Evolutionary conservation across 495 filamentous ascomycete species (phyloP).

Genomic region (Tuber magnatum): DNA sequence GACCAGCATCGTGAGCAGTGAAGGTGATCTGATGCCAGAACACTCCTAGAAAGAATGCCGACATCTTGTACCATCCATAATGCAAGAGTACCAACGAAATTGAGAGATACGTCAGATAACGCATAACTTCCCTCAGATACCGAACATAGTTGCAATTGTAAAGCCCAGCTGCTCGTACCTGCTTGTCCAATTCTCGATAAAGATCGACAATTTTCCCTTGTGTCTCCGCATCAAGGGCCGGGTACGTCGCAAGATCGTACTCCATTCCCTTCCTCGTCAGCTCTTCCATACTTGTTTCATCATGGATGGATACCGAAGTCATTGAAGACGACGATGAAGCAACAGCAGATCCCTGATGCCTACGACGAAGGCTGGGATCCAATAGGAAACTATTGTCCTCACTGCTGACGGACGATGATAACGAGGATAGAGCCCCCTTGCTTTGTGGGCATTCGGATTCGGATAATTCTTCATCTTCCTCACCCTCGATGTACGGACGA

Average conservation of each 20-base stretch:
- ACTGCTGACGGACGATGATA: conserved; percentile 43
- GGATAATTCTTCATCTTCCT: conserved; percentile 38
- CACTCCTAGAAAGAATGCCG: conserved; percentile 68
- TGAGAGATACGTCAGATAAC: conserved; percentile 66
- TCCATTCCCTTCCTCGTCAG: conserved; percentile 68
- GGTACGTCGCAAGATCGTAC: conserved; percentile 73
- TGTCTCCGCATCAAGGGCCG: conserved; percentile 63
- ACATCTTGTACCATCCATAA: conserved; percentile 64
- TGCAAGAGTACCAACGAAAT: conserved; percentile 57
- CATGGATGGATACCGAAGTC: conserved; percentile 46
- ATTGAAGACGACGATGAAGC: conserved; percentile 41
- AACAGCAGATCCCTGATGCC: conserved; percentile 38
- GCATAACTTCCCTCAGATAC: conserved; percentile 66
- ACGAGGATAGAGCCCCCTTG: conserved; percentile 29
- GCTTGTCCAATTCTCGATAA: conserved; percentile 67
- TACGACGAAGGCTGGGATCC: conserved; percentile 38
- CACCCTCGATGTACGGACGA: conserved; percentile 49
- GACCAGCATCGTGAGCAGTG: conserved; percentile 89
- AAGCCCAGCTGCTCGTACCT: conserved; percentile 65
- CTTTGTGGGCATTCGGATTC: conserved; percentile 34
- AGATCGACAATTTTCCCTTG: conserved; percentile 72
- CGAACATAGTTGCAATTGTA: conserved; percentile 80
- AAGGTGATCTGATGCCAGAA: conserved; percentile 98
- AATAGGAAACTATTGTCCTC: conserved; percentile 35
- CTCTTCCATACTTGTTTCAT: conserved; percentile 62